Base-by-base conservation (phyloP, 805 yeast genomes). In the Kazachstania psychrophila region DNA sequence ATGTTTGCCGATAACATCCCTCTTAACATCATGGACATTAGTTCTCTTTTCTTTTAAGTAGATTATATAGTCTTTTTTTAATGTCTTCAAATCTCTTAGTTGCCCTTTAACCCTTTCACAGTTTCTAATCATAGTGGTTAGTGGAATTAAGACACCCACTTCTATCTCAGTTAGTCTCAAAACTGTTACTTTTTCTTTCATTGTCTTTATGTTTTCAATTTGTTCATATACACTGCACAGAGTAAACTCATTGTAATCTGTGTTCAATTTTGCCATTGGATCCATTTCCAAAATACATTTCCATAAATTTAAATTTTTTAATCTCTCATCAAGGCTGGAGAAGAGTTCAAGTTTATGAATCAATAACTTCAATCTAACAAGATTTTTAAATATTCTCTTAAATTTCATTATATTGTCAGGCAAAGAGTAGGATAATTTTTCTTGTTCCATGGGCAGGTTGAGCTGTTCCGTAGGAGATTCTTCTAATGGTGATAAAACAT, bases 11-110 rank as follows among this genome's bases (percentile, higher is more conserved):
- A 58, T 35, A 4, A 58, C 47, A 19, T 54, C 52, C 16, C 46
- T 36, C 35, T 52, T 54, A 3, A 56, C 41, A 35, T 51, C 54
- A n/a, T 49, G 51, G 2, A 36, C 39, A 6, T 48, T 45, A 1
- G 45, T 41, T 14, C 38, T 42, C 34, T 48, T 49, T 29, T 49
- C 49, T 34, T 46, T 41, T 20, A 56, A 42, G 36, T 44, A 55
- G 6, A 44, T 30, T 31, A 61, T 41, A 37, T 62, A 65, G 13
- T 65, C 65, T 15, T 52, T 58, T 42, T 60, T 60, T 29, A 59
- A 42, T 1, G 48, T 36, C 22, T 53, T 51, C 16, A 62, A 54
- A 37, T 55, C 63, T 40, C 52, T 55, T 14, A 64, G 44, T 18
- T 48, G 49, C 2, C 36, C 25, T 33, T 45, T 48, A 0, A 58